Percentiles rank a stretch among this genome's conserved stretches.
Conservation (phyloP, 768 basidiomycete species). For the Agrocybe pediades region DNA sequence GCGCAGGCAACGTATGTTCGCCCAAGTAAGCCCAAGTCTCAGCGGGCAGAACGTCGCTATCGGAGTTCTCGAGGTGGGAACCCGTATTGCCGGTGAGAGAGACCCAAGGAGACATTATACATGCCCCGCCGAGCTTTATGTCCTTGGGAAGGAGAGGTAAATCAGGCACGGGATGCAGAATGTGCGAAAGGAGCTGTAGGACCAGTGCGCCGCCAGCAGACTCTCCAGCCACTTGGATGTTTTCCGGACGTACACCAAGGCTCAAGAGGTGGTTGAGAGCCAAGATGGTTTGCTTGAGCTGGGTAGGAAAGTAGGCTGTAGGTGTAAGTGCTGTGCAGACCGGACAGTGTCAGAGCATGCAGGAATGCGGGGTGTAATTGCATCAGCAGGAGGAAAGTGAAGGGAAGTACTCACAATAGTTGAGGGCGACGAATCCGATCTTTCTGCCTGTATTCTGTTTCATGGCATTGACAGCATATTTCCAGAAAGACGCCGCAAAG, state of each 20-base stretch:
- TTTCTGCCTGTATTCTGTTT: constrained; percentile 14
- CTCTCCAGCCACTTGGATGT: constrained; percentile 33
- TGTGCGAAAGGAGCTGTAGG: constrained; percentile 30
- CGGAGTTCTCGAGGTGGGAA: constrained; percentile 24
- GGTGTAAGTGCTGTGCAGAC: constrained; percentile 27
- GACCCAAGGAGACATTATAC: constrained; percentile 32
- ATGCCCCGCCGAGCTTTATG: constrained; percentile 24
- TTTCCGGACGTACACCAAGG: constrained; percentile 21
- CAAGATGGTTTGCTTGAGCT: constrained; percentile 26
- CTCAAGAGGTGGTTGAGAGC: constrained; percentile 29
- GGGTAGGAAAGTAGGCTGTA: constrained; percentile 30
- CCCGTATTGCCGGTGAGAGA: constrained; percentile 7
- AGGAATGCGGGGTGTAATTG: background rate
- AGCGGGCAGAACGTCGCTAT: constrained; percentile 22
- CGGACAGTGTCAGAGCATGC: background rate
- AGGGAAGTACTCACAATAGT: constrained; percentile 19
- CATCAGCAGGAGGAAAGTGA: too few relatives aligned
- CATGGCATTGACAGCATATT: constrained; percentile 17
- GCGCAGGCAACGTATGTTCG: constrained; percentile 14
- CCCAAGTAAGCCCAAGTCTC: constrained; percentile 14
- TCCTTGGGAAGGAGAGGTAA: constrained; percentile 9
- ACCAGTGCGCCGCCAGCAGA: constrained; percentile 36
- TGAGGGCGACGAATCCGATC: constrained; percentile 23
- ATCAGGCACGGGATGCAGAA: constrained; percentile 29
- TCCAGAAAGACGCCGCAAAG: constrained; percentile 25